Conservation (phyloP, 441 rosid genomes). For the Flueggea neowawraea region DNA sequence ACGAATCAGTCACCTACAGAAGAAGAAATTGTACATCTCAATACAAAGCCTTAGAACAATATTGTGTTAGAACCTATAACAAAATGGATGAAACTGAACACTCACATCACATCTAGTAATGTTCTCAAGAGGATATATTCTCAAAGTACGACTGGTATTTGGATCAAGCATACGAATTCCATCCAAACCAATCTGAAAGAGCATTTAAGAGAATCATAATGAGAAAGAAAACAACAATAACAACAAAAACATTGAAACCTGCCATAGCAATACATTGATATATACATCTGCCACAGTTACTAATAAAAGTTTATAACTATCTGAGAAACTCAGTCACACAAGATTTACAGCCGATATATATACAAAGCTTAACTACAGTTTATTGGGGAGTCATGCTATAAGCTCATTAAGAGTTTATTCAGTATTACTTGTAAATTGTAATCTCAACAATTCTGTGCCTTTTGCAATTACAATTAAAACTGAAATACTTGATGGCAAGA, state of each 20-base stretch:
- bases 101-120: conserved; percentile 94
- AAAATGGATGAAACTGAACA: background rate
- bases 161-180: conserved; percentile 99
- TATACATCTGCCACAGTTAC: no score
- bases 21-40: conserved; percentile 8
- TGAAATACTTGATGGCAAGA: no score
- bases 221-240: background rate
- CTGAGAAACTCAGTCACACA: no score
- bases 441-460: no score
- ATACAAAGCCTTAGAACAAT: background rate
- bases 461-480: no score
- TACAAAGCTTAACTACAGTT: no score
- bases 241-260: background rate
- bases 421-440: no score
- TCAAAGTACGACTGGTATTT: conserved; percentile 66
- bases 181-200: conserved; percentile 86
- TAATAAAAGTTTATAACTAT: no score
- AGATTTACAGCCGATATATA: no score
- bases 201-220: background rate
- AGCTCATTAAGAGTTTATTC: no score
- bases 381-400: no score
- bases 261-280: no score
- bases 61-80: conserved; percentile 2
- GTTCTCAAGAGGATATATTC: conserved; percentile 95
- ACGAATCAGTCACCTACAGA: conserved; percentile 66